Evolutionary conservation across 2,329 filamentous ascomycete genomes (phyloP).

Genomic region (Aspergillus sp.): DNA sequence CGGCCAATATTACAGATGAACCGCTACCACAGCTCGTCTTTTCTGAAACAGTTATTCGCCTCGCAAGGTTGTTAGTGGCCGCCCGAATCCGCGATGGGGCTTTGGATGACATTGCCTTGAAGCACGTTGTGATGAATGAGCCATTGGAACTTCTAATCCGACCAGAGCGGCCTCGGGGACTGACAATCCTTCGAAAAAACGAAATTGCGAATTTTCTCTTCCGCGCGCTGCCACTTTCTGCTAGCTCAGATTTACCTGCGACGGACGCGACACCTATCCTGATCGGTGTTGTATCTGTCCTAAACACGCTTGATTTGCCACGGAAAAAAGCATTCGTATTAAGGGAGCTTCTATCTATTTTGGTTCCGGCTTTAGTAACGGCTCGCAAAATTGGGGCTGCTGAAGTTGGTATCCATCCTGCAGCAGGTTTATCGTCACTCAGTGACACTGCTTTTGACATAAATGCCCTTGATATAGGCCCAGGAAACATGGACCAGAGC

Average conservation of each 20-base stretch:
- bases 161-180: slow-evolving; percentile 36
- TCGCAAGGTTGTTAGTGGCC: slow-evolving; percentile 53
- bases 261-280: slow-evolving; percentile 77
- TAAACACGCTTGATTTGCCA: slow-evolving; percentile 74
- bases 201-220: slow-evolving; percentile 67
- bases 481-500: slow-evolving; percentile 43
- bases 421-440: slow-evolving; percentile 76
- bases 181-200: slow-evolving; percentile 54
- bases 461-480: slow-evolving; percentile 42
- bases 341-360: slow-evolving; percentile 76
- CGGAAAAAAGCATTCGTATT: slow-evolving; percentile 90
- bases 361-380: slow-evolving; percentile 83
- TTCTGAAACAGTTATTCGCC: slow-evolving; percentile 57
- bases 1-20: slow-evolving; percentile 53
- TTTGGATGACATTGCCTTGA: slow-evolving; percentile 52
- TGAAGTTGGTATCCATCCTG: slow-evolving; percentile 94
- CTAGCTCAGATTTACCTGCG: slow-evolving; percentile 62
- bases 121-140: slow-evolving; percentile 59
- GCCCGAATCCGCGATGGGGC: slow-evolving; percentile 52
- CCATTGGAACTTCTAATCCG: slow-evolving; percentile 38
- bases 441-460: slow-evolving; percentile 52
- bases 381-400: slow-evolving; percentile 89
- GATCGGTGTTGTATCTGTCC: slow-evolving; percentile 82
- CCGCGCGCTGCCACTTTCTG: slow-evolving; percentile 67
- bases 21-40: slow-evolving; percentile 54